Evolutionary conservation across 768 basidiomycete genomes (phyloP).

Genomic region (Mycena indigotica): DNA sequence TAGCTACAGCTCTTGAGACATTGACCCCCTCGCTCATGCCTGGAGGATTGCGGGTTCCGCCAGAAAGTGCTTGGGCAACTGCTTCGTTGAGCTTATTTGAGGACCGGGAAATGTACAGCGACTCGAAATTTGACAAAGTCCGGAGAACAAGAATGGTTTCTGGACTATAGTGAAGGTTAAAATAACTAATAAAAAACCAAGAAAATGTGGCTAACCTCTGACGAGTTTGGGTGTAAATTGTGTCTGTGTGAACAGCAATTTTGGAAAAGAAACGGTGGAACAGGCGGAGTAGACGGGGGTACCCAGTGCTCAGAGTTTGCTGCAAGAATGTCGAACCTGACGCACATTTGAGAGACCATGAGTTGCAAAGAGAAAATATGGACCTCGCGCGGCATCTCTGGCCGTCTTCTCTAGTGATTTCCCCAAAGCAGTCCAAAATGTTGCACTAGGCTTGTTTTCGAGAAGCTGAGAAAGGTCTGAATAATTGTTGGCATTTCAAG

Average conservation of each 20-base stretch:
- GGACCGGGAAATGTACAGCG: constrained; percentile 85
- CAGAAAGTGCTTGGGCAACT: constrained; percentile 74
- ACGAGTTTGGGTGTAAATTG: constrained; percentile 77
- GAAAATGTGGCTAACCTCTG: constrained; percentile 68
- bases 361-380: constrained; percentile 6
- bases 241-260: constrained; percentile 94
- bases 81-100: constrained; percentile 82
- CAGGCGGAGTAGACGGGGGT: constrained; percentile 83
- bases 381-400: constrained; percentile 80
- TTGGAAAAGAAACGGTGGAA: constrained; percentile 98
- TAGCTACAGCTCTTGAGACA: constrained; percentile 75
- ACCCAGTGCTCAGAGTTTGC: constrained; percentile 83
- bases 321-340: constrained; percentile 90
- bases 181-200: constrained; percentile 7
- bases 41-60: constrained; percentile 70
- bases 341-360: background rate
- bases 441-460: constrained; percentile 88
- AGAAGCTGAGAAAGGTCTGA: constrained; percentile 52
- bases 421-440: constrained; percentile 86
- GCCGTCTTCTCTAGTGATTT: constrained; percentile 81
- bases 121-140: constrained; percentile 80
- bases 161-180: constrained; percentile 52
- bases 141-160: constrained; percentile 90
- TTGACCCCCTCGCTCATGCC: constrained; percentile 75
- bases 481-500: background rate